These are phyloP conservation scores for Candida labiduridarum DNA, from an alignment of 1,139 yeast genomes.

Conservation along the genomic window DNA sequence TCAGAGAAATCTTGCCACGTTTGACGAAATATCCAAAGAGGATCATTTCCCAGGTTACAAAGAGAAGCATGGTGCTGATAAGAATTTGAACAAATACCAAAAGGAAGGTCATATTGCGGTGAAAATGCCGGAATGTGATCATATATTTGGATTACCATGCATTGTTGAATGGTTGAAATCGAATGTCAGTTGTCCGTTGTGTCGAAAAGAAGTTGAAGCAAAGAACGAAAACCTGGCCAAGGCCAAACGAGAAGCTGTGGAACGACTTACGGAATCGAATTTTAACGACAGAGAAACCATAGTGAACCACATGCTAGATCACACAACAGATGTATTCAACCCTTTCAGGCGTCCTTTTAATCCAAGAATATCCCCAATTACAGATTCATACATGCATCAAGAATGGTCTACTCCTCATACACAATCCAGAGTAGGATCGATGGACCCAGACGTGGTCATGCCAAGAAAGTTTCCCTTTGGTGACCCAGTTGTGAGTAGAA, in stretches of 20 bases:
- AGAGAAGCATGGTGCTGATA: slow-evolving; percentile 15
- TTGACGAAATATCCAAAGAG: slow-evolving; percentile 26
- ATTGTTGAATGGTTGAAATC: slow-evolving; percentile 46
- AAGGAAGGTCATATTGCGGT: slow-evolving; percentile 40
- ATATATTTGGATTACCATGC: slow-evolving; percentile 45
- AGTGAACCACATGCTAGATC: slow-evolving; percentile 27
- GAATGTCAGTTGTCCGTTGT: slow-evolving; percentile 48
- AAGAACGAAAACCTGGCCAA: slow-evolving; percentile 26
- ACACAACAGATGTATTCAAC: slow-evolving; percentile 43
- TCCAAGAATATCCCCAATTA: slow-evolving; percentile 44
- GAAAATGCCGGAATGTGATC: slow-evolving; percentile 47
- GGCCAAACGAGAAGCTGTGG: slow-evolving; percentile 18
- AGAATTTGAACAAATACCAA: slow-evolving; percentile 17
- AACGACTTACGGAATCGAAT: slow-evolving; percentile 16
- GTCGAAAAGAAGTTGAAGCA: slow-evolving; percentile 45
- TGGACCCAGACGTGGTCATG: slow-evolving; percentile 31
- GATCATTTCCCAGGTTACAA: slow-evolving; percentile 37
- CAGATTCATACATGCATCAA: slow-evolving; percentile 44
- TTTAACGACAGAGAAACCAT: slow-evolving; percentile 22
- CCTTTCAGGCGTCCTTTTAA: slow-evolving; percentile 41
- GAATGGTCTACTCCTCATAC: slow-evolving; percentile 35
- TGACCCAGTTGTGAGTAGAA: slow-evolving; percentile 17
- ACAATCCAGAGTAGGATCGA: slow-evolving; percentile 14
- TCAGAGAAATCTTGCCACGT: slow-evolving; percentile 27
- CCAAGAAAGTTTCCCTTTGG: slow-evolving; percentile 38